phyloP scores from a whole-genome alignment of 1,284 basidiomycete genomes.

The Boletellus deceptivus region DNA sequence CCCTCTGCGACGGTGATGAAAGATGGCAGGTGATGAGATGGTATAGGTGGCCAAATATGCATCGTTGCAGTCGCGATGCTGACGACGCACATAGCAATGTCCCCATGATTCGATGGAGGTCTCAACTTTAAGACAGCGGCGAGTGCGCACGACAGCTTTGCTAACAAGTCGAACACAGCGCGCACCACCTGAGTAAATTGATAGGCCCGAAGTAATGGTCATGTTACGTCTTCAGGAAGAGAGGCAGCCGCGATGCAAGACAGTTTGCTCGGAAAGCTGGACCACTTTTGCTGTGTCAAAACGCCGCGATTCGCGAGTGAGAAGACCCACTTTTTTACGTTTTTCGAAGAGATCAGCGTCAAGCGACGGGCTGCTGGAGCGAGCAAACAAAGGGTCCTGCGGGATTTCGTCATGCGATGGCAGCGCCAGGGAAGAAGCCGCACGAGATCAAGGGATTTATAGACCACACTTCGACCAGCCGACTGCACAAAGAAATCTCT shows the following conservation, averaged over 20 bases:
- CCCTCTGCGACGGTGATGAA: slow-evolving; percentile 11
- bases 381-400: not conserved
- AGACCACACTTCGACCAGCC: too few species aligned
- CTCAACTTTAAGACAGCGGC: not conserved
- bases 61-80: slow-evolving; percentile 4
- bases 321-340: slow-evolving; percentile 21
- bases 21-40: slow-evolving; percentile 1
- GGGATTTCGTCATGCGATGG: slow-evolving; percentile 19
- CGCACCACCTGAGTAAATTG: slow-evolving; percentile 5
- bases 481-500: too few species aligned
- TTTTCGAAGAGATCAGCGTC: not conserved
- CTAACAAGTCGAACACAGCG: too few species aligned
- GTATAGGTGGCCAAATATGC: not conserved
- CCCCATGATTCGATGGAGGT: not conserved
- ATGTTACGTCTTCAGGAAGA: slow-evolving; percentile 20
- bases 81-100: not conserved
- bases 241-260: slow-evolving; percentile 2
- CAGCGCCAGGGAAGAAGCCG: slow-evolving; percentile 22
- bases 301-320: slow-evolving; percentile 8
- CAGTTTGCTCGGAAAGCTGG: not conserved
- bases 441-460: too few species aligned
- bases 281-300: not conserved
- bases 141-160: too few species aligned
- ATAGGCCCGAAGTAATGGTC: not conserved
- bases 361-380: not conserved